Percentiles rank a stretch among this genome's conserved stretches.
Evolutionary conservation across 306 rosid species (phyloP).

Genomic region (Adenanthera pavonina): DNA sequence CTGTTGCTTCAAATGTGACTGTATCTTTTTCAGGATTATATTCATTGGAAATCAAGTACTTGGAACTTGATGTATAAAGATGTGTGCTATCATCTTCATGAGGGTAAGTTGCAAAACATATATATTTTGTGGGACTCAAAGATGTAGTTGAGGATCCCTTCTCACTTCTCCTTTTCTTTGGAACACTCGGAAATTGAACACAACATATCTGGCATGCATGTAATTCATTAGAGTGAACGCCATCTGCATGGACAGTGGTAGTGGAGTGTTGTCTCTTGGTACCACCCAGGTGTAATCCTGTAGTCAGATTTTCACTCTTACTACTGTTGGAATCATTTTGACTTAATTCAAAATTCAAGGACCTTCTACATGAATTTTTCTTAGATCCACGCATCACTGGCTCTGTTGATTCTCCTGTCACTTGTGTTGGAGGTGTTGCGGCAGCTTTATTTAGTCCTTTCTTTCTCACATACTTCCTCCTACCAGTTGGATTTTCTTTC

Average conservation of each 20-base stretch:
- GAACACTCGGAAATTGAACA: slow-evolving; percentile 60
- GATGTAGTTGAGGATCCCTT: slow-evolving; percentile 50
- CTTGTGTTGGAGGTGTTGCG: slow-evolving; percentile 47
- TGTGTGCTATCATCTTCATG: slow-evolving; percentile 38
- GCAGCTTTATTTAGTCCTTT: slow-evolving; percentile 43
- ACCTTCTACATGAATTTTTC: slow-evolving; percentile 67
- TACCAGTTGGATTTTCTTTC: slow-evolving; percentile 41
- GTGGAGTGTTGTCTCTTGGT: slow-evolving; percentile 50
- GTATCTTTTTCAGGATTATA: slow-evolving; percentile 28
- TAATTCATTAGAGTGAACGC: slow-evolving; percentile 43
- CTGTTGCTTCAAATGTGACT: slow-evolving; percentile 32
- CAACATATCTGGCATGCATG: slow-evolving; percentile 45
- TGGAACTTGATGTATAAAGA: slow-evolving; percentile 44
- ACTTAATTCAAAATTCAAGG: slow-evolving; percentile 56
- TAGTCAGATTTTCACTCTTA: slow-evolving; percentile 35
- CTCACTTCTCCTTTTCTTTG: slow-evolving; percentile 65
- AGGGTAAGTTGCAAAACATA: slow-evolving; percentile 31
- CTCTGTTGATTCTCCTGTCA: slow-evolving; percentile 31
- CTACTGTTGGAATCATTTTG: slow-evolving; percentile 43
- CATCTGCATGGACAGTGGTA: slow-evolving; percentile 43
- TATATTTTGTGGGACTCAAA: slow-evolving; percentile 36
- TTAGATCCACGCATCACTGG: slow-evolving; percentile 35
- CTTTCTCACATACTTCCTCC: slow-evolving; percentile 66
- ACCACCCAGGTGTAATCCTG: slow-evolving; percentile 33
- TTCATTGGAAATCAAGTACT: slow-evolving; percentile 45